Evolutionary conservation across 768 basidiomycete genomes (phyloP).

Genomic region (Trametes elegans): DNA sequence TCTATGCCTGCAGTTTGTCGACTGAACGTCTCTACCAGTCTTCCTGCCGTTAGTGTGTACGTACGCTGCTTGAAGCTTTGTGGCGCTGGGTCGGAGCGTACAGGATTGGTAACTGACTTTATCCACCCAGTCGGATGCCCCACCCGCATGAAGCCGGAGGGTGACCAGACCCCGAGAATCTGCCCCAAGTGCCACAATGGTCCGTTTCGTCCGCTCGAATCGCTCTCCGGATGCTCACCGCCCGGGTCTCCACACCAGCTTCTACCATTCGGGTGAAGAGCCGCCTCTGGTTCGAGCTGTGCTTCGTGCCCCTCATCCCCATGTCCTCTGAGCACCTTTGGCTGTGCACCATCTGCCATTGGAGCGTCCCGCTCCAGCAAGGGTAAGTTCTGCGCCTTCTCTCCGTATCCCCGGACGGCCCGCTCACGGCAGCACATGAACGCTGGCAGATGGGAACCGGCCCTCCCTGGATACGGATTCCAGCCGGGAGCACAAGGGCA

Average conservation of each 20-base stretch:
- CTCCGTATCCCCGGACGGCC: not conserved
- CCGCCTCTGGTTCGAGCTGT: constrained; percentile 74
- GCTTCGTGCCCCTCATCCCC: constrained; percentile 70
- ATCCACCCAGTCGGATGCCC: constrained; percentile 59
- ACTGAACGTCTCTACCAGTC: constrained; percentile 25
- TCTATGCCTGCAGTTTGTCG: not conserved
- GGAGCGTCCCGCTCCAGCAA: constrained; percentile 49
- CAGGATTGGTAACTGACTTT: constrained; percentile 12
- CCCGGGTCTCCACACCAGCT: constrained; percentile 33
- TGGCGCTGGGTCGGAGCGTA: not conserved
- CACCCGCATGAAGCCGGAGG: constrained; percentile 55
- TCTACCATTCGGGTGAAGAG: constrained; percentile 59
- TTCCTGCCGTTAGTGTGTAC: constrained; percentile 37
- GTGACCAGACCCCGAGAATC: constrained; percentile 48
- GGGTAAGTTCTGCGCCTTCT: constrained; percentile 39
- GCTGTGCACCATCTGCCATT: constrained; percentile 72
- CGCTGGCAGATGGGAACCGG: constrained; percentile 35
- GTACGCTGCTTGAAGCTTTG: constrained; percentile 1
- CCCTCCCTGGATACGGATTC: constrained; percentile 19
- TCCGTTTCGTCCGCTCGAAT: constrained; percentile 30
- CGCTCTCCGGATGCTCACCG: not conserved
- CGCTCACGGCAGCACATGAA: not conserved
- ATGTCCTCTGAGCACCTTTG: constrained; percentile 61
- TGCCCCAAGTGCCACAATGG: constrained; percentile 77
- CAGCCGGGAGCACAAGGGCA: constrained; percentile 17